phyloP scores from a whole-genome alignment of 2,329 filamentous ascomycete genomes.

The Monilinia aucupariae region DNA sequence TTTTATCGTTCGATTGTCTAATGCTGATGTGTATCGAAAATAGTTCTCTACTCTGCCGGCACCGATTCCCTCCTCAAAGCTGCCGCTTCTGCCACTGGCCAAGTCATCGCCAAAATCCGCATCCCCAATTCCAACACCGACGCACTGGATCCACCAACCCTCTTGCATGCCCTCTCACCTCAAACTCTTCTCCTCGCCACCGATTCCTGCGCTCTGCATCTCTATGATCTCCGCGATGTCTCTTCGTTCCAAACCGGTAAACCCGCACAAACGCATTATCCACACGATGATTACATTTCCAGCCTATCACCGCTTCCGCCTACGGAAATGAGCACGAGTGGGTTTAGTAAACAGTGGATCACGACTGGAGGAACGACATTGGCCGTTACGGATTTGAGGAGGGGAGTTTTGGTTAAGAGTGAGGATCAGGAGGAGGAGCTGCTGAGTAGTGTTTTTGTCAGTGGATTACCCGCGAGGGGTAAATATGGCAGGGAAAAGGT shows the following conservation, averaged over 20 bases:
- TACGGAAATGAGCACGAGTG: constrained; percentile 73
- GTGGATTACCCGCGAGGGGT: constrained; percentile 62
- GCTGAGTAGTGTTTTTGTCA: constrained; percentile 72
- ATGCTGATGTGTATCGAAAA: background rate
- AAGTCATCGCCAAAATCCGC: constrained; percentile 75
- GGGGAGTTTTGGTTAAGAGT: constrained; percentile 79
- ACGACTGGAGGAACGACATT: constrained; percentile 89
- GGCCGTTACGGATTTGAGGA: constrained; percentile 80
- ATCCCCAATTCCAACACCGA: constrained; percentile 50
- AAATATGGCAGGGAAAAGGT: constrained; percentile 69
- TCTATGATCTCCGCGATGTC: constrained; percentile 71
- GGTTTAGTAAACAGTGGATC: constrained; percentile 90
- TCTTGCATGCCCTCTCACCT: constrained; percentile 78
- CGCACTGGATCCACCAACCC: constrained; percentile 63
- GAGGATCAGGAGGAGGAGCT: constrained; percentile 95
- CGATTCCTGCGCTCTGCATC: constrained; percentile 82
- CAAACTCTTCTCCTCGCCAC: constrained; percentile 85
- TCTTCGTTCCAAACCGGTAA: constrained; percentile 50
- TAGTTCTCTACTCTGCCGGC: constrained; percentile 58
- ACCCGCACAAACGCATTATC: constrained; percentile 74
- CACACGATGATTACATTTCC: constrained; percentile 90
- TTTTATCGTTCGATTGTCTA: constrained; percentile 12
- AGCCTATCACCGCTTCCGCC: constrained; percentile 79
- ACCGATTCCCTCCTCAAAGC: constrained; percentile 54
- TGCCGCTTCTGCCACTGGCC: constrained; percentile 53